Percentiles rank a stretch among this genome's conserved stretches.
These are phyloP conservation scores for Lanmaoa rubissima DNA, from an alignment of 768 basidiomycete genomes.

Conservation along the genomic window DNA sequence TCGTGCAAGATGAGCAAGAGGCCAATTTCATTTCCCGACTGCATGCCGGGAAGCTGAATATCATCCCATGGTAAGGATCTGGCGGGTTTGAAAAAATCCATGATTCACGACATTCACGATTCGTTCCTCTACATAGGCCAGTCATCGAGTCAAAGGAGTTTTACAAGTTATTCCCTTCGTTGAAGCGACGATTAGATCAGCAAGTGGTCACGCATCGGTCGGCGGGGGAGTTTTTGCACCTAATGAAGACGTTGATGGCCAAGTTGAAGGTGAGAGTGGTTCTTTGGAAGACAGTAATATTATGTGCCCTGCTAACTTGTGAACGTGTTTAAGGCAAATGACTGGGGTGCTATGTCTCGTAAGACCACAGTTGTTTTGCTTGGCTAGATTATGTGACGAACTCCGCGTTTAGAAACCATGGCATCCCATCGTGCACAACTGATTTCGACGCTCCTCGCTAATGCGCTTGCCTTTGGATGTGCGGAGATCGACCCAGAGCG, in stretches of 20 bases:
- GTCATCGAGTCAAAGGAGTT: constrained; percentile 63
- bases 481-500: constrained; percentile 43
- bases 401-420: constrained; percentile 41
- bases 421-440: constrained; percentile 47
- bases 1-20: constrained; percentile 60
- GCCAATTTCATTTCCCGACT: constrained; percentile 62
- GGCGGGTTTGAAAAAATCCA: neutral
- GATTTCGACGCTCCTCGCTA: constrained; percentile 41
- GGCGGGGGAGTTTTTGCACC: constrained; percentile 54
- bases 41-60: constrained; percentile 52
- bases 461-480: constrained; percentile 48
- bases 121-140: constrained; percentile 30
- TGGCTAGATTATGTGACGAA: neutral
- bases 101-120: neutral
- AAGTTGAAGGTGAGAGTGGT: constrained; percentile 51
- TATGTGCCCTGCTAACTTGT: neutral
- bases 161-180: constrained; percentile 49
- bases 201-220: constrained; percentile 48
- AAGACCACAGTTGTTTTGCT: constrained; percentile 12
- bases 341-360: constrained; percentile 67
- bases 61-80: constrained; percentile 51
- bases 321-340: constrained; percentile 44
- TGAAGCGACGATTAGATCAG: constrained; percentile 48
- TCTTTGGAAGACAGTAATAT: neutral
- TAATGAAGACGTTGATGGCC: constrained; percentile 66